Conservation (phyloP, 1,139 yeast species). For the Blastobotrys capitulatus region DNA sequence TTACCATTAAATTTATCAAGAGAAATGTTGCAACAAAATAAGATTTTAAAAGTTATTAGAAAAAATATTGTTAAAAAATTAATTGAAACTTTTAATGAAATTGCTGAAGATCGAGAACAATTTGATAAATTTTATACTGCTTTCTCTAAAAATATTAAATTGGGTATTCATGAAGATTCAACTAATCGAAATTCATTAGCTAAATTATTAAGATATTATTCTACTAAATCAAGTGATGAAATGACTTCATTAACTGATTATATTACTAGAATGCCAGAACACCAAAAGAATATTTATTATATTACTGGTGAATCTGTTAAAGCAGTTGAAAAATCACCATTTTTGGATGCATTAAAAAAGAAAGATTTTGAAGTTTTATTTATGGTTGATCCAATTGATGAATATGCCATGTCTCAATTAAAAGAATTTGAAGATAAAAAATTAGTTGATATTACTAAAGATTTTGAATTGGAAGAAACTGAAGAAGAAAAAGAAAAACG, state of each 20-base stretch:
- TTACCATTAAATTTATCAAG: conserved; percentile 99
- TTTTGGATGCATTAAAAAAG: conserved; percentile 97
- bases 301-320: conserved; percentile 98
- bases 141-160: conserved; percentile 96
- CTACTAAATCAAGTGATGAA: conserved; percentile 94
- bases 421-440: conserved; percentile 99
- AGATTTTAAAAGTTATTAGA: conserved; percentile 98
- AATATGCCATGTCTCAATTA: conserved; percentile 98
- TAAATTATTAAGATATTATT: conserved; percentile 93
- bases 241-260: conserved; percentile 91
- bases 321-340: conserved; percentile 98
- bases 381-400: conserved; percentile 99
- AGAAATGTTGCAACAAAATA: conserved; percentile 99
- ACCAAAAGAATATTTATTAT: conserved; percentile 98
- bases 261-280: conserved; percentile 99
- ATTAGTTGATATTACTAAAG: conserved; percentile 98
- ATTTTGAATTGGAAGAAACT: conserved; percentile 97
- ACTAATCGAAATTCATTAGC: conserved; percentile 96
- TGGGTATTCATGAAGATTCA: conserved; percentile 98
- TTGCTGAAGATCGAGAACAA: conserved; percentile 98
- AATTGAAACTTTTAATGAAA: conserved; percentile 98
- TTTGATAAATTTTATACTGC: conserved; percentile 98
- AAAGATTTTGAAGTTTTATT: conserved; percentile 97
- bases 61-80: conserved; percentile 99
- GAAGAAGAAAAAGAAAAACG: conserved; percentile 95